Evolutionary conservation across 768 basidiomycete genomes (phyloP).

Genomic region (Lactarius evosmus): DNA sequence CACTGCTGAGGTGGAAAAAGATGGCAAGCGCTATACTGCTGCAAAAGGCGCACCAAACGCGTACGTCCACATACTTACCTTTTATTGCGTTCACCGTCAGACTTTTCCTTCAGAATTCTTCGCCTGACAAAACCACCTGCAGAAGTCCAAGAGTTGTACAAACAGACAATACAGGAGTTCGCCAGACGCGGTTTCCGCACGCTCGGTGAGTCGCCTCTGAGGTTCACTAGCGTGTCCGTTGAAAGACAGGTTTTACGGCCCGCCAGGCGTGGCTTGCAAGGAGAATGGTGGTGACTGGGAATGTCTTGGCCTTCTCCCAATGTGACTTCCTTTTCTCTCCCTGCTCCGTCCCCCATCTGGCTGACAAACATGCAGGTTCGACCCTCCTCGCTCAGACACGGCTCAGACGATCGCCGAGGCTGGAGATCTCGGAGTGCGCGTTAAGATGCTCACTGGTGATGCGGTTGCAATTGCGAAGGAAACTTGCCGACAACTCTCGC

Average conservation of each 20-base stretch:
- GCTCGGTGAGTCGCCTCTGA: constrained; percentile 31
- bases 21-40: constrained; percentile 42
- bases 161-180: constrained; percentile 38
- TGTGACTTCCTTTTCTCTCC: constrained; percentile 15
- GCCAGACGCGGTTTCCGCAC: constrained; percentile 45
- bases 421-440: constrained; percentile 40
- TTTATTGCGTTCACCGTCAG: neutral
- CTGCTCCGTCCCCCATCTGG: neutral
- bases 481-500: constrained; percentile 43
- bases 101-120: constrained; percentile 36
- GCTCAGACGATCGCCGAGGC: constrained; percentile 46
- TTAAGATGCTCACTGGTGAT: constrained; percentile 53
- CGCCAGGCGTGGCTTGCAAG: constrained; percentile 41
- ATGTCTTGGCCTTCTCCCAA: constrained; percentile 40
- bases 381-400: constrained; percentile 46
- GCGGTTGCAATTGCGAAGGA: constrained; percentile 50
- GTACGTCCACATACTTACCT: constrained; percentile 25
- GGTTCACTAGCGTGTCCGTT: neutral
- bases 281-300: constrained; percentile 44
- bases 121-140: constrained; percentile 38
- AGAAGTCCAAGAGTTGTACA: constrained; percentile 37
- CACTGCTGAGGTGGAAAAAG: constrained; percentile 44
- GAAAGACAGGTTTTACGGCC: neutral
- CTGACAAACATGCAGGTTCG: constrained; percentile 39
- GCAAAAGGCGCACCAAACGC: constrained; percentile 49